Conservation (phyloP, 192 early-diverging fungal genomes). For the Coemansia sp. region DNA sequence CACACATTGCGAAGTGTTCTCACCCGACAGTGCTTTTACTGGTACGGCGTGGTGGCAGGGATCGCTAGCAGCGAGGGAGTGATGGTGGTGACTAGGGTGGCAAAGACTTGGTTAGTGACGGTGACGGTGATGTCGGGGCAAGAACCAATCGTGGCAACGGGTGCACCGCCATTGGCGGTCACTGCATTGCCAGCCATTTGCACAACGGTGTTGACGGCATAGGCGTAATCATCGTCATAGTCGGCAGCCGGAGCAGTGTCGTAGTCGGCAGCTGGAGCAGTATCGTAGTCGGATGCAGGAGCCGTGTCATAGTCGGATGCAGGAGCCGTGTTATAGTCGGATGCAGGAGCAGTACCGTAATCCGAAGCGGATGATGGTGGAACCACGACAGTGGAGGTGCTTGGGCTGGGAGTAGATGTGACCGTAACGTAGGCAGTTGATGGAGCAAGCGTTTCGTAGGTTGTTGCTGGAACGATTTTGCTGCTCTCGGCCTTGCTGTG, state of each 20-base stretch:
- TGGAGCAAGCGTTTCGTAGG: background rate
- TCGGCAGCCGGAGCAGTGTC: conserved; percentile 7
- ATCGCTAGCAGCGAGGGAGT: conserved; percentile 47
- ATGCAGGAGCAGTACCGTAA: background rate
- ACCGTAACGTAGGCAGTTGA: conserved; percentile 8
- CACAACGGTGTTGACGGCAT: conserved; percentile 35
- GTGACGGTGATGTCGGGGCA: conserved; percentile 53
- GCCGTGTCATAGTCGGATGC: conserved; percentile 15
- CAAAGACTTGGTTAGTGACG: conserved; percentile 44
- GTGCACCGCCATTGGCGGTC: conserved; percentile 41
- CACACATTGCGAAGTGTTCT: background rate
- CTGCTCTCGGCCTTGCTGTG: background rate
- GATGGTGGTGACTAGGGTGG: conserved; percentile 39
- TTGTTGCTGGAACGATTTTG: background rate
- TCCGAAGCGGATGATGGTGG: conserved; percentile 18
- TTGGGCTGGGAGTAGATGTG: conserved; percentile 10
- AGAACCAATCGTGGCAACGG: conserved; percentile 40
- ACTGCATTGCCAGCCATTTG: conserved; percentile 37
- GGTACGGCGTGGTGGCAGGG: conserved; percentile 11
- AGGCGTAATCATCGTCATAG: conserved; percentile 12
- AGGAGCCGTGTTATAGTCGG: conserved; percentile 8
- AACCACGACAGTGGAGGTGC: conserved; percentile 29
- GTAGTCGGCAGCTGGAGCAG: conserved; percentile 12
- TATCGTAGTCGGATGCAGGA: conserved; percentile 13
- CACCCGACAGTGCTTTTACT: conserved; percentile 2